Evolutionary conservation across 2,329 filamentous ascomycete genomes (phyloP).

Genomic region (Daldinia eschscholtzii): DNA sequence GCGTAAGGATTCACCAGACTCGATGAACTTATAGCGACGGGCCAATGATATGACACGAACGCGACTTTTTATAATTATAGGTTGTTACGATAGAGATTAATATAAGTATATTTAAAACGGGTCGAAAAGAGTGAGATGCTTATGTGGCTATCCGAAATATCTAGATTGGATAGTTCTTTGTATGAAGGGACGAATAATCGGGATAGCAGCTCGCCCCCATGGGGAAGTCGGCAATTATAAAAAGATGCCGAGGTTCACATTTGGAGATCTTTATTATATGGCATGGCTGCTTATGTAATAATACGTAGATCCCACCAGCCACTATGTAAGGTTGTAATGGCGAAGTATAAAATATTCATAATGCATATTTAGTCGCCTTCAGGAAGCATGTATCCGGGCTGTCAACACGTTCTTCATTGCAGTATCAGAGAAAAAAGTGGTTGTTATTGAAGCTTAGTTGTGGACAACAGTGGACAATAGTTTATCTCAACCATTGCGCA

Average conservation of each 20-base stretch:
- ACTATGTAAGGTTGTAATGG: not conserved
- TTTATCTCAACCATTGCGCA: not conserved
- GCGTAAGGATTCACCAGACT: not conserved
- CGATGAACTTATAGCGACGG: not conserved
- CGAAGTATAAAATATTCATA: not conserved
- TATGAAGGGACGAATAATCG: conserved; percentile 6
- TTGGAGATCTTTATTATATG: not conserved
- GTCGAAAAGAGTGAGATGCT: not conserved
- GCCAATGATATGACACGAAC: not conserved
- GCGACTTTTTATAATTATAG: not conserved
- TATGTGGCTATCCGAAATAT: not conserved
- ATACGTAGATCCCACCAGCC: not conserved
- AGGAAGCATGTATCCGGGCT: not conserved
- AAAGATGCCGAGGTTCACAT: conserved; percentile 47
- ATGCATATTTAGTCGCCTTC: too few species aligned
- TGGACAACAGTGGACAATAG: not conserved
- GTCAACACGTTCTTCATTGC: too few species aligned
- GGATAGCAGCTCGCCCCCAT: conserved; percentile 23
- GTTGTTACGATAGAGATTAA: not conserved
- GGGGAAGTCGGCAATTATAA: conserved; percentile 25
- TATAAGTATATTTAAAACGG: not conserved
- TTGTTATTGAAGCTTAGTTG: not conserved
- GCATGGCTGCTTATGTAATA: not conserved
- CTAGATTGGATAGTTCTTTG: not conserved
- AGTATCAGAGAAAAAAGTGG: too few species aligned